Evolutionary conservation across 2,329 filamentous ascomycete species (phyloP).

Genomic region (Colletotrichum magnum): DNA sequence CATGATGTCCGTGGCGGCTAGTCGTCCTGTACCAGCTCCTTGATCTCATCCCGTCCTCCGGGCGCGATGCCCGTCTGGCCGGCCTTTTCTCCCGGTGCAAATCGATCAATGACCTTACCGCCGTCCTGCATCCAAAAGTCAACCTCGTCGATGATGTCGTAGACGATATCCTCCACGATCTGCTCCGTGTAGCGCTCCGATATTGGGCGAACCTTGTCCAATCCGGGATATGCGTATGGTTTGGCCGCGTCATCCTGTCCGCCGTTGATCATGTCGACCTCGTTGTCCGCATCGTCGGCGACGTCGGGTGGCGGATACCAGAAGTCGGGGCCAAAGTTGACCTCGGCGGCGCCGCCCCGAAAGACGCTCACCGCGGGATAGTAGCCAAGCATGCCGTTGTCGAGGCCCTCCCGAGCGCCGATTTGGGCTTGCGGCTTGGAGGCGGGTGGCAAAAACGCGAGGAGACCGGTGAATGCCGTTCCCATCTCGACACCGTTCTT

Average conservation of each 20-base stretch:
- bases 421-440: conserved; percentile 80
- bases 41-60: conserved; percentile 69
- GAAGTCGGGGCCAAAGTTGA: conserved; percentile 95
- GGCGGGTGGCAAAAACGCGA: conserved; percentile 92
- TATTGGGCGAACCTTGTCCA: conserved; percentile 69
- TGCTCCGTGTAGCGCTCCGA: conserved; percentile 90
- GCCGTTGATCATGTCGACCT: conserved; percentile 61
- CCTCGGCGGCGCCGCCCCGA: conserved; percentile 89
- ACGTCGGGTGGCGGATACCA: conserved; percentile 84
- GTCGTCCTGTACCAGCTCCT: conserved; percentile 76
- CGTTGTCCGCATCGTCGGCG: conserved; percentile 55
- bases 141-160: conserved; percentile 94
- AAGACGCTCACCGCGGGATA: conserved; percentile 95
- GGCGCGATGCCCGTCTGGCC: conserved; percentile 59
- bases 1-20: conserved; percentile 46
- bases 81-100: conserved; percentile 54
- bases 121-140: conserved; percentile 87
- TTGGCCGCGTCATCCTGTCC: conserved; percentile 30
- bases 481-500: conserved; percentile 93
- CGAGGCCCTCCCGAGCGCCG: conserved; percentile 86
- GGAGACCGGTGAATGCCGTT: conserved; percentile 87
- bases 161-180: conserved; percentile 93
- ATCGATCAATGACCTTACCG: conserved; percentile 62
- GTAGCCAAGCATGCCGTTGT: conserved; percentile 96
- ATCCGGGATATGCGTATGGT: conserved; percentile 21